Percentiles rank a stretch among this genome's conserved stretches.
Conservation (phyloP, 2,329 filamentous ascomycete genomes). For the Trichophyton equinum region DNA sequence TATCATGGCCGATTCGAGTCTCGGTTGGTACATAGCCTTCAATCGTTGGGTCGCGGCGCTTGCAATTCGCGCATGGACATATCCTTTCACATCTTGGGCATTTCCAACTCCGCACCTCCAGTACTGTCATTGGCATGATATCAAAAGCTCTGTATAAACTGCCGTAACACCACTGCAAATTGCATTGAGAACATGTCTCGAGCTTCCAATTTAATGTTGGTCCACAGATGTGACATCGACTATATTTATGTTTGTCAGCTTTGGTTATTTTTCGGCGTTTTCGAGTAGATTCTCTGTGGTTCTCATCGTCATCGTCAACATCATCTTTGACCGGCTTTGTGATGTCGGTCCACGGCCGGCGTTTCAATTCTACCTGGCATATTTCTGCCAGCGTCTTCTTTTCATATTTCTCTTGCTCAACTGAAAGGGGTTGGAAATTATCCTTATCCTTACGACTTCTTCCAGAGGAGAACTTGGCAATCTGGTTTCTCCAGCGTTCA, state of each 20-base stretch:
- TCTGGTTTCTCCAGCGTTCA: conserved; percentile 67
- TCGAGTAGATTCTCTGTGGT: conserved; percentile 46
- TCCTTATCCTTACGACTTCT: conserved; percentile 43
- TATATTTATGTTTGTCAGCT: conserved; percentile 38
- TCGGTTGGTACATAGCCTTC: conserved; percentile 74
- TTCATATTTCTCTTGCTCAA: conserved; percentile 52
- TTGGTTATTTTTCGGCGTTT: conserved; percentile 48
- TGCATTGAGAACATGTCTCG: conserved; percentile 65
- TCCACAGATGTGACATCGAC: conserved; percentile 68
- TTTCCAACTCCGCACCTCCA: conserved; percentile 72
- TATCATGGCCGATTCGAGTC: conserved; percentile 82
- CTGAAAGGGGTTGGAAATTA: conserved; percentile 46
- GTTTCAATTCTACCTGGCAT: conserved; percentile 77
- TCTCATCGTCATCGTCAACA: conserved; percentile 27
- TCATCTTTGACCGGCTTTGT: conserved; percentile 42
- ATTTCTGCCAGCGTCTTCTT: conserved; percentile 80
- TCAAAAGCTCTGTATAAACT: conserved; percentile 85
- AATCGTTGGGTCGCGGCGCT: conserved; percentile 51
- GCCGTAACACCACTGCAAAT: conserved; percentile 79
- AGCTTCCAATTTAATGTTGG: conserved; percentile 71
- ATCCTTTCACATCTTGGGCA: conserved; percentile 78
- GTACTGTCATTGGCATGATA: conserved; percentile 67
- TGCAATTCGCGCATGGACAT: conserved; percentile 73
- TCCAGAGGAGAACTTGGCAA: conserved; percentile 58
- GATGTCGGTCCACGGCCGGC: conserved; percentile 71